A percentile compares a stretch with the other conserved stretches of the same genome.
Evolutionary conservation across 768 basidiomycete genomes (phyloP).

Genomic region (Pisolithus marmoratus): DNA sequence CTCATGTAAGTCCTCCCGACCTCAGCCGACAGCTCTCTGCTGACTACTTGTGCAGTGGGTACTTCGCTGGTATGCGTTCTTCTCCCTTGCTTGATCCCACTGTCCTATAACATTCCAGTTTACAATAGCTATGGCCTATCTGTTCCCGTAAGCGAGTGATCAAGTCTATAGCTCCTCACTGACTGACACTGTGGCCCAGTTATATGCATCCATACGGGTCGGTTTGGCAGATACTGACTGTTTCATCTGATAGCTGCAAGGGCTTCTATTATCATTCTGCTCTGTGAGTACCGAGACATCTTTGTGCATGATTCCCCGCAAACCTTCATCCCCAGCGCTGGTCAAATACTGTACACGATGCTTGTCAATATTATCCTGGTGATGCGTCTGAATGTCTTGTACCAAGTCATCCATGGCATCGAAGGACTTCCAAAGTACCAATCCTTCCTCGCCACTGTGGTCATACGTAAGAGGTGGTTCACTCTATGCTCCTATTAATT

Average conservation of each 20-base stretch:
- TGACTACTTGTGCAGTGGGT: background rate
- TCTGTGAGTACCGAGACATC: no score
- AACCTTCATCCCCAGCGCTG: no score
- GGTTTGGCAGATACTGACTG: background rate
- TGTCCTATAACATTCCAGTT: background rate
- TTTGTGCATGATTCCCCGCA: no score
- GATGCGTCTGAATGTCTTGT: constrained; percentile 15
- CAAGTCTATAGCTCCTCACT: constrained; percentile 2
- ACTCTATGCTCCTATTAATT: background rate
- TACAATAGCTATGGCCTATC: background rate
- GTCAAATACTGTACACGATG: background rate
- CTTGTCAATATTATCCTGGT: constrained; percentile 18
- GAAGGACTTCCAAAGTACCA: background rate
- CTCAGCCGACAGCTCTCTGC: background rate
- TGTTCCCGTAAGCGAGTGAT: background rate
- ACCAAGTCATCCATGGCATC: background rate
- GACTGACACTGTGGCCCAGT: background rate
- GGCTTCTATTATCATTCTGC: constrained; percentile 1
- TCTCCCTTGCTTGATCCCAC: background rate
- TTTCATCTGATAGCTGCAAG: constrained; percentile 11
- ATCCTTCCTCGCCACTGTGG: background rate
- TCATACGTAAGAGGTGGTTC: background rate
- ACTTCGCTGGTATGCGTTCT: background rate
- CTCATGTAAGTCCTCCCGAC: constrained; percentile 8
- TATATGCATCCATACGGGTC: background rate